Evolutionary conservation across 352 stramenopile genomes (phyloP).

Genomic region (Plasmopara viticola): DNA sequence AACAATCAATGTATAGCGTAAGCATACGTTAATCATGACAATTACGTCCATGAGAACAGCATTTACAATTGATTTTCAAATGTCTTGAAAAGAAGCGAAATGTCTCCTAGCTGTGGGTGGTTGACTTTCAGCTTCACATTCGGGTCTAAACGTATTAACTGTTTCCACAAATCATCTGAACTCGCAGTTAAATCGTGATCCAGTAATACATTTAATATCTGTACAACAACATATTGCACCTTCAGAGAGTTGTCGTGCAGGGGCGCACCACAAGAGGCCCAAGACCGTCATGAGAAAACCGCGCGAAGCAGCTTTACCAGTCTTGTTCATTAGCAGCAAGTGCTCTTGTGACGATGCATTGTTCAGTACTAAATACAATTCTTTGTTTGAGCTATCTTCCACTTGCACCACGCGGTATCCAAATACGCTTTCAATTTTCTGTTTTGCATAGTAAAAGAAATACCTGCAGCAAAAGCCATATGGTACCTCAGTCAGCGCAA

Average conservation of each 20-base stretch:
- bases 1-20: neutral
- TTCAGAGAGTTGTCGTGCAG: constrained; percentile 56
- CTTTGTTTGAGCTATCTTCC: constrained; percentile 54
- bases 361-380: constrained; percentile 80
- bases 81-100: constrained; percentile 62
- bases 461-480: constrained; percentile 32
- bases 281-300: constrained; percentile 80
- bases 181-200: neutral
- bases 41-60: neutral
- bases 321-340: constrained; percentile 72
- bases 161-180: constrained; percentile 75
- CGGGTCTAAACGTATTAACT: constrained; percentile 54
- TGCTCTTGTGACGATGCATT: constrained; percentile 63
- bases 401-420: constrained; percentile 69
- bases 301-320: constrained; percentile 42
- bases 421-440: constrained; percentile 71
- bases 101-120: constrained; percentile 65
- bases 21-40: neutral
- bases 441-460: constrained; percentile 72
- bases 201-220: neutral
- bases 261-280: constrained; percentile 75
- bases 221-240: constrained; percentile 20
- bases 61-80: constrained; percentile 76
- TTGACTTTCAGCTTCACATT: constrained; percentile 53
- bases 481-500: neutral